Evolutionary conservation across 2,329 filamentous ascomycete species (phyloP).

Genomic region (Trichoderma afroharzianum): DNA sequence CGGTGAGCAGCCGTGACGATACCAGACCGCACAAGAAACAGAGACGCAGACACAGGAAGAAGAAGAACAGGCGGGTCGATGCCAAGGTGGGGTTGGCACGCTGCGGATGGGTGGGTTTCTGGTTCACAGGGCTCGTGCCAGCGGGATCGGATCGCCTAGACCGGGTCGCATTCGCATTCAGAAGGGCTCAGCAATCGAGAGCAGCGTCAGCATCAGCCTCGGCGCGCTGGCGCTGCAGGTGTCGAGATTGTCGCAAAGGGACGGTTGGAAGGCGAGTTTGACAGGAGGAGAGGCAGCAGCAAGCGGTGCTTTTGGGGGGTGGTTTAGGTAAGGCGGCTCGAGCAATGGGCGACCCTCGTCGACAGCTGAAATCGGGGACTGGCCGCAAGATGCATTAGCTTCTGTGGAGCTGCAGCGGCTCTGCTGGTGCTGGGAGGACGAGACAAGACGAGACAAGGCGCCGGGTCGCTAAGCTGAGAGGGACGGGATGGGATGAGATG

Average conservation of each 20-base stretch:
- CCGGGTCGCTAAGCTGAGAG: not conserved
- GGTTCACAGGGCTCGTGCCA: conserved; percentile 12
- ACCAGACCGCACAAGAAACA: not conserved
- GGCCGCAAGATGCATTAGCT: conserved; percentile 10
- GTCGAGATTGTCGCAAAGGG: not conserved
- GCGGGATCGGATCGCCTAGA: conserved; percentile 15
- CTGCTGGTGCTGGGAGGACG: not conserved
- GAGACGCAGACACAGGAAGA: not conserved
- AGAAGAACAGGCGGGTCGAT: conserved; percentile 15
- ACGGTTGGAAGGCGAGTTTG: not conserved
- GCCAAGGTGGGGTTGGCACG: conserved; percentile 16
- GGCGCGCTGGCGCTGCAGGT: conserved; percentile 12
- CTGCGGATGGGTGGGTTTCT: conserved; percentile 7
- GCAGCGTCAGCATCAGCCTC: conserved; percentile 12
- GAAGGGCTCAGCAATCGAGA: not conserved
- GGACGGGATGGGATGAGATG: not conserved
- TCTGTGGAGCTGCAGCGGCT: conserved; percentile 17
- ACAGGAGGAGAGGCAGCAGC: not conserved
- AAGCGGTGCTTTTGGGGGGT: not conserved
- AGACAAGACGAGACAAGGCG: not conserved
- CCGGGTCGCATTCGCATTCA: conserved; percentile 11
- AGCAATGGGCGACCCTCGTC: conserved; percentile 14
- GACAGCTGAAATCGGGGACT: conserved; percentile 11
- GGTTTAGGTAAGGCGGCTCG: conserved; percentile 15
- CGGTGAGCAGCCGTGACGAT: conserved; percentile 8